Evolutionary conservation across 129 eudicot genomes (phyloP), one percentile per base, ranked within the genome.

Genomic region (Lonicera japonica): DNA sequence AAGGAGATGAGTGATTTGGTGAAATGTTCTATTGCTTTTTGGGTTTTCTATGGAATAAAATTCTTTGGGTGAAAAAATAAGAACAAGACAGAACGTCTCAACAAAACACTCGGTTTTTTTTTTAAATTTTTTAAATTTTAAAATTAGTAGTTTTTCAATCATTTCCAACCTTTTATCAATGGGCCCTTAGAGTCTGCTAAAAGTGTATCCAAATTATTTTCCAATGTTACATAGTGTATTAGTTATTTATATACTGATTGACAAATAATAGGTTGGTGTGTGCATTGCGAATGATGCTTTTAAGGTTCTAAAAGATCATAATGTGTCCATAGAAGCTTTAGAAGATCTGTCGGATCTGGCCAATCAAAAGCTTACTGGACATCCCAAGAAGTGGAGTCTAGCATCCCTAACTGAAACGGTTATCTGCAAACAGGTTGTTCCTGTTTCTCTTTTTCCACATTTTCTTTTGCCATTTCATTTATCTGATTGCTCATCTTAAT

Each of bases 281-380:
- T 67, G 78, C 48, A 83, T 90, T 72, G 92, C 76, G 25, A 73
- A 70, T 70, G 97, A 90, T 81, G 95, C 92, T 20, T 70, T 58
- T 60, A 90, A 90, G 55, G 73, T 90, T 13, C 73, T 62, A 57
- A 72, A 67, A 39, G 97, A 90, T 71, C 71, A 90, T 75, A 68
- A 72, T 24, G 86, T 83, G 13, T 74, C 87, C 29, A 80, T 86
- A 50, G 81, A 73, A 34, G 64, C 71, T 62, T 73, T 86, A 64
- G 76, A 64, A 70, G 97, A 90, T 72, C 71, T 86, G 52, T 86
- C 94, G n/a, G 57, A 51, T 69, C 68, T 81, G 20, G 95, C 97
- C 75, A 83, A 90, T 63, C 63, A 39, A 57, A 90, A 86, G 77
- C 83, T 90, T 62, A 89, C 89, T 54, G 83, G 76, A 48, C 68